Conservation (phyloP, 2,329 filamentous ascomycete species). For the Talaromyces pinophilus region DNA sequence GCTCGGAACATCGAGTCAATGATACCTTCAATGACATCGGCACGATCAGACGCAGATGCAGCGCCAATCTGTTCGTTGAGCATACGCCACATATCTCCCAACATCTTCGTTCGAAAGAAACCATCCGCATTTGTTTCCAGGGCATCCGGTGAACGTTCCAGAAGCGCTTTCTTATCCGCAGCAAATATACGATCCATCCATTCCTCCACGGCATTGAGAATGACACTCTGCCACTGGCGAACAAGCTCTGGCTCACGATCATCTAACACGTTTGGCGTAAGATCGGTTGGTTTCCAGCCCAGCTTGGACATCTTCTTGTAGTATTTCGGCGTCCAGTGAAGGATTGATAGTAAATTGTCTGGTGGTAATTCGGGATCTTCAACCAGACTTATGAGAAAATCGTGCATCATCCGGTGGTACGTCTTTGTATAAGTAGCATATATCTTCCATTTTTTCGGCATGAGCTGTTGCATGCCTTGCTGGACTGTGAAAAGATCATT, state of each 20-base stretch:
- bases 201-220: constrained; percentile 92
- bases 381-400: constrained; percentile 80
- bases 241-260: constrained; percentile 87
- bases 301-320: constrained; percentile 94
- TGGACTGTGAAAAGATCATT: constrained; percentile 96
- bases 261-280: constrained; percentile 84
- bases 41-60: constrained; percentile 78
- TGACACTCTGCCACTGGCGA: constrained; percentile 89
- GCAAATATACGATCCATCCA: constrained; percentile 94
- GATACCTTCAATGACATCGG: constrained; percentile 91
- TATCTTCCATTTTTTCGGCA: constrained; percentile 97
- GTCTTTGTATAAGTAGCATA: constrained; percentile 85
- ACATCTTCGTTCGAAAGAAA: constrained; percentile 86
- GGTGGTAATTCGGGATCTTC: constrained; percentile 83
- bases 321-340: constrained; percentile 95
- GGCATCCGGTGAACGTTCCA: constrained; percentile 74
- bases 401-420: constrained; percentile 94
- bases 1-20: constrained; percentile 94
- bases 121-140: constrained; percentile 86
- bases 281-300: constrained; percentile 72
- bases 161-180: constrained; percentile 79
- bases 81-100: constrained; percentile 97
- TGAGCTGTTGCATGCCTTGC: constrained; percentile 83
- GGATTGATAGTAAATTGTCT: constrained; percentile 83
- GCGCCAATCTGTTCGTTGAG: constrained; percentile 87